Base-by-base conservation (phyloP, 176 grass and related monocot genomes). In the Ampelocalamus luodianensis region DNA sequence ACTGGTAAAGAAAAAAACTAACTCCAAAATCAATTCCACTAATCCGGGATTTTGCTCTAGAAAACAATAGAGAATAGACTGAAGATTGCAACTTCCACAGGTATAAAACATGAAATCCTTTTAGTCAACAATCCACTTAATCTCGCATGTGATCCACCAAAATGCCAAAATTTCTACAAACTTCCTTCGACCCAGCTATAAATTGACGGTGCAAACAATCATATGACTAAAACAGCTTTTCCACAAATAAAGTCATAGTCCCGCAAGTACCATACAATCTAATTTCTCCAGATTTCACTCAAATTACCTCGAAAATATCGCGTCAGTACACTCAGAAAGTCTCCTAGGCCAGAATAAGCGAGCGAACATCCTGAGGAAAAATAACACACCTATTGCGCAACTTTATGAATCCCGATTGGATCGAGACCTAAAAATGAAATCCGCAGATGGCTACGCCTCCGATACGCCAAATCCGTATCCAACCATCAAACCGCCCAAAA, bases 221-320 rank as follows among this genome's bases (percentile, higher is more conserved):
- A 36, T 7, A 42, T 6, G 10, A 61, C 34, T 49, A 42, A 50
- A 77, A 32, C 16, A 38, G 50, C 32, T 80, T 3, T 16, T 53
- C 45, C 20, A 44, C 5, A 24, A 65, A 79, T 20, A 1, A 78
- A 66, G 10, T 66, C 20, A 66, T 8, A 79, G 67, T 64, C 58
- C 53, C n/a, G 67, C 17, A 77, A 68, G 68, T 24, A 29, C 5
- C 67, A 79, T 48, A 22, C 39, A 36, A 68, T 51, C 24, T 27
- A 74, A 69, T 66, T 17, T 46, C 4, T 71, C 61, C 61, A 10
- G 34, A 73, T 62, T 87, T 84, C 9, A 72, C 51, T 76, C 42
- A 53, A 43, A 48, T 16, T 73, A 44, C 50, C 60, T 75, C 68
- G 42, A 45, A 80, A 44, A 79, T 43, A 80, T 50, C 51, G 44